A percentile compares a stretch with the other conserved stretches of the same genome.
These are phyloP conservation scores for Curvularia lunata DNA, from an alignment of 2,329 filamentous ascomycete species.

Conservation along the genomic window DNA sequence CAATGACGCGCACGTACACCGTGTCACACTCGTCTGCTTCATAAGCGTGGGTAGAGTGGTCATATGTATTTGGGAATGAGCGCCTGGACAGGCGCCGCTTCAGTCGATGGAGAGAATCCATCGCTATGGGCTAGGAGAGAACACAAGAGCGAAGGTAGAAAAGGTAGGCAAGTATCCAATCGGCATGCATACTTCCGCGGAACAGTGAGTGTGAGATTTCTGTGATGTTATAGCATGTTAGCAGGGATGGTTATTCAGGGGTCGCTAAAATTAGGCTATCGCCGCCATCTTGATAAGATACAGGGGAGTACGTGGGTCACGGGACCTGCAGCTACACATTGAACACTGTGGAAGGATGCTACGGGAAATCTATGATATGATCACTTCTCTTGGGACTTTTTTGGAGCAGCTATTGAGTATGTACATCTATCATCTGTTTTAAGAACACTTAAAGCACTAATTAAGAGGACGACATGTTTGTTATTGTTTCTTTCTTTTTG, in stretches of 20 bases:
- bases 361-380: background rate
- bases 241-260: conserved; percentile 3
- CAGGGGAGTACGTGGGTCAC: background rate
- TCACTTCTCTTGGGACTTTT: background rate
- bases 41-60: background rate
- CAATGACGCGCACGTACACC: background rate
- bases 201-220: background rate
- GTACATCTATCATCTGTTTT: background rate
- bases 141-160: background rate
- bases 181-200: background rate
- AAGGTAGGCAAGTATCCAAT: background rate
- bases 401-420: background rate
- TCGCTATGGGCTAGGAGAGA: background rate
- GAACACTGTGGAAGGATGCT: background rate
- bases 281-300: conserved; percentile 1
- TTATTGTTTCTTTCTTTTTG: background rate
- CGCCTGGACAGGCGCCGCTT: conserved; percentile 4
- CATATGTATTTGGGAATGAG: background rate
- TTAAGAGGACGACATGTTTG: background rate
- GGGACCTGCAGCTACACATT: background rate
- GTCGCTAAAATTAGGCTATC: conserved; percentile 4
- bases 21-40: background rate
- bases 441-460: background rate
- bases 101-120: conserved; percentile 3
- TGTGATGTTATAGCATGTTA: conserved; percentile 1